phyloP scores from a whole-genome alignment of 2,329 filamentous ascomycete species.

The Paecilomyces formosus region DNA sequence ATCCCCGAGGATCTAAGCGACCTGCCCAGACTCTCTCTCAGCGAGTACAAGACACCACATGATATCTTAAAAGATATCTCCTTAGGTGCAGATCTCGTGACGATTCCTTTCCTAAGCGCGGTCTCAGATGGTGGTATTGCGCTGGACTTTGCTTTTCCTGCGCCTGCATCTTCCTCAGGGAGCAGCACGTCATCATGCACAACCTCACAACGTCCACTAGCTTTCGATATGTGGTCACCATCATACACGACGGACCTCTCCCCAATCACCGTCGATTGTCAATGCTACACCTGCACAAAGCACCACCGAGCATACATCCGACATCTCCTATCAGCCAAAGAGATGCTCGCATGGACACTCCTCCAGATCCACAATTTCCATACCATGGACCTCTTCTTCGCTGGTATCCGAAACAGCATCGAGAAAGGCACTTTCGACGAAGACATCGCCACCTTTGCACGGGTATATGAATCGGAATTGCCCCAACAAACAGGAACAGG shows the following conservation, averaged over 20 bases:
- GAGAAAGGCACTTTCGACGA: constrained; percentile 46
- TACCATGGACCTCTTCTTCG: constrained; percentile 66
- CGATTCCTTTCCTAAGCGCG: constrained; percentile 64
- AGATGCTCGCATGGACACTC: constrained; percentile 94
- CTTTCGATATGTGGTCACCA: constrained; percentile 68
- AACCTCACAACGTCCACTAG: constrained; percentile 46
- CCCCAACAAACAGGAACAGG: constrained; percentile 69
- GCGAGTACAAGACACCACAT: constrained; percentile 63
- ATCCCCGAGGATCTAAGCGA: constrained; percentile 53
- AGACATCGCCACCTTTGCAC: constrained; percentile 54
- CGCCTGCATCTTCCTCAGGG: constrained; percentile 14
- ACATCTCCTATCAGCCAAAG: constrained; percentile 80
- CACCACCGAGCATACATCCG: constrained; percentile 85
- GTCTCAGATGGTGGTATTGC: constrained; percentile 81
- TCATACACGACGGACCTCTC: constrained; percentile 53
- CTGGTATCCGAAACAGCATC: constrained; percentile 59
- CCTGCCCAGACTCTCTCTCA: constrained; percentile 69
- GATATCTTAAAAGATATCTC: constrained; percentile 68
- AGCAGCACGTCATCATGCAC: constrained; percentile 1
- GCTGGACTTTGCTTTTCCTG: constrained; percentile 68
- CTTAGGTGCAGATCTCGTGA: constrained; percentile 72
- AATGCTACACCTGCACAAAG: constrained; percentile 73
- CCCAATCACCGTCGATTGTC: constrained; percentile 58
- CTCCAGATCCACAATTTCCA: constrained; percentile 88
- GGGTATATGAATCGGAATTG: constrained; percentile 61